Base-by-base conservation (phyloP, 257 asterid species). In the Lycium ferocissimum region DNA sequence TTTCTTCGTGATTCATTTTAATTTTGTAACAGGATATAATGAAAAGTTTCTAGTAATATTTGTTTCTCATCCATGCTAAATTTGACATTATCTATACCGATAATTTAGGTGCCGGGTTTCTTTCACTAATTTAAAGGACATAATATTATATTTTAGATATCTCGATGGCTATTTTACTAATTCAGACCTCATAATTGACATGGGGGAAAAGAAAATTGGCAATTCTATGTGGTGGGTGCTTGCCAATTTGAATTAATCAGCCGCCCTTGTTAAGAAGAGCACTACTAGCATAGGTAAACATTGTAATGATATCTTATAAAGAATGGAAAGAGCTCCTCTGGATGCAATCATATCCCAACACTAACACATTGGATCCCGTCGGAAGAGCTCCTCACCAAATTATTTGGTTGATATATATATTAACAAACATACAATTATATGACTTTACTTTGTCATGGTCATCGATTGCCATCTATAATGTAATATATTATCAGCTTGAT, bases 331-430 rank as follows among this genome's bases (percentile, higher is more conserved):
- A 45, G 57, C 79, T 71, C 79, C 57, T 71, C 57, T 71, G 33
- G 53, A 14, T 65, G 79, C 57, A 0, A 71, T 40, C 57, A 17
- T 71, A 71, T 56, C 22, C 79, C 22, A 43, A 18, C 57, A 71
- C 79, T 71, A 18, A 43, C 47, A 26, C 57, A 40, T 5, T 2
- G 18, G 57, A 71, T 43, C 35, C 9, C 54, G 26, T 71, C 57
- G 15, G 45, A 11, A 72, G 11, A 45, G 40, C 81, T 73, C 81
- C 81, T 75, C 40, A 78, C 61, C 65, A 80, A 56, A 43, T 82
- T 67, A 22, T 37, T 72, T 38, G 49, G 40, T 70, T 71, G 37
- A 73, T 51, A 15, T 51, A 15, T 89, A 71, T 80, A 82, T 88
- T 76, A 57, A 56, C 79, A 37, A 75, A 61, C 73, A 82, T 82